Evolutionary conservation across 805 yeast genomes (phyloP), one percentile per base, ranked within the genome.

Genomic region (Yarrowia divulgata): DNA sequence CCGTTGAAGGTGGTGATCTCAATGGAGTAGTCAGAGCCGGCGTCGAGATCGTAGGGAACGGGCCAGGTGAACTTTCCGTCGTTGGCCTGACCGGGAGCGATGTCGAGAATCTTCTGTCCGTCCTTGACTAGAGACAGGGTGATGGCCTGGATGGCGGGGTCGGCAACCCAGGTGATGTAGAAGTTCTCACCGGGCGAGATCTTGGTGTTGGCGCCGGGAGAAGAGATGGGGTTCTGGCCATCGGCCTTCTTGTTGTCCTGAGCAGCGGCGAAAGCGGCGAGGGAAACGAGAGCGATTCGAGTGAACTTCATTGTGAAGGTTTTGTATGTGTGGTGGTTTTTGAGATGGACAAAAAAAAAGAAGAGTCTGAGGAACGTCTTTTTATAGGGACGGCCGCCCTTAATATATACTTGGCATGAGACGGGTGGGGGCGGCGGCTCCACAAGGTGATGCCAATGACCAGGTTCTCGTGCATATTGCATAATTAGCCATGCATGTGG

Each of bases 291-390:
- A 18, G 69, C 63, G 50, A 60, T 68, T 45, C 39, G 50, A 14
- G 72, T 14, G 45, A 70, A 69, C 72, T 71, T 69, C 73, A 71
- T 71, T 64, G 39, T 71, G 42, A 13, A 42, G 8, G 19, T 35
- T 19, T 18, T 18, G 43, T 8, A 32, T 35, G 43, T 9, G 6
- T 34, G 16, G 37, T 14, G 16, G 40, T 16, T 9, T 32, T 48
- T 8, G 40, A 13, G 40, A 12, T 10, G 14, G 40, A 13, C 12
- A 13, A 9, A 39, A 39, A 13, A 39, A 39, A 8, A 35, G 12
- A 35, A 13, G 40, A 9, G 40, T 39, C 40, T 39, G 40, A 12
- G 40, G 5, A 13, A 4, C 16, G n/a, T n/a, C n/a, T n/a, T n/a
- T n/a, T n/a, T n/a, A n/a, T n/a, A 13, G 6, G 12, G 10, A 13